These are phyloP conservation scores for Vicia sativa DNA, from an alignment of 306 rosid species.

Conservation along the genomic window DNA sequence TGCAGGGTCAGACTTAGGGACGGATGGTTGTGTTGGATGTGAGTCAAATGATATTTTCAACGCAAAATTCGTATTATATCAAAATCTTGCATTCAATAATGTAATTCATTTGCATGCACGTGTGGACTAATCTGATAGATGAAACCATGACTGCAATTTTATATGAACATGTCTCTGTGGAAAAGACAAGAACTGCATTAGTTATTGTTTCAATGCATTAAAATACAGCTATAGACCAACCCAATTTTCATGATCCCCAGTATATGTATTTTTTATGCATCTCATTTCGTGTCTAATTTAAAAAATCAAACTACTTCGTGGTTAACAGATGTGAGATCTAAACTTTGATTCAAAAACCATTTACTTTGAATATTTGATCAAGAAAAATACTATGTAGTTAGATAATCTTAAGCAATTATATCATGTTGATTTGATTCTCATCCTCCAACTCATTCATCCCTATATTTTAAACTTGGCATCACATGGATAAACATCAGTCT, in stretches of 20 bases:
- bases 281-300: too few species aligned
- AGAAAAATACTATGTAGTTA: too few species aligned
- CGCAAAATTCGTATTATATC: background rate
- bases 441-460: constrained; percentile 30
- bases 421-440: constrained; percentile 7
- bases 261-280: background rate
- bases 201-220: background rate
- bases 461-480: constrained; percentile 8
- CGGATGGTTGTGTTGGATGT: too few species aligned
- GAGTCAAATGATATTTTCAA: too few species aligned
- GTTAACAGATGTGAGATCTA: too few species aligned
- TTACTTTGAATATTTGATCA: too few species aligned
- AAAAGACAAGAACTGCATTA: constrained; percentile 2
- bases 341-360: too few species aligned
- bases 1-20: too few species aligned
- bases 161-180: constrained; percentile 9
- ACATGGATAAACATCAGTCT: constrained; percentile 15
- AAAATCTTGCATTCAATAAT: constrained; percentile 6
- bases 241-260: background rate
- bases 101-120: constrained; percentile 19
- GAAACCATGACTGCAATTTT: constrained; percentile 13
- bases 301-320: too few species aligned
- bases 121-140: background rate
- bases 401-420: too few species aligned
- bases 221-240: background rate